phyloP scores from a whole-genome alignment of 805 yeast species.

The Kluyveromyces aestuarii region DNA sequence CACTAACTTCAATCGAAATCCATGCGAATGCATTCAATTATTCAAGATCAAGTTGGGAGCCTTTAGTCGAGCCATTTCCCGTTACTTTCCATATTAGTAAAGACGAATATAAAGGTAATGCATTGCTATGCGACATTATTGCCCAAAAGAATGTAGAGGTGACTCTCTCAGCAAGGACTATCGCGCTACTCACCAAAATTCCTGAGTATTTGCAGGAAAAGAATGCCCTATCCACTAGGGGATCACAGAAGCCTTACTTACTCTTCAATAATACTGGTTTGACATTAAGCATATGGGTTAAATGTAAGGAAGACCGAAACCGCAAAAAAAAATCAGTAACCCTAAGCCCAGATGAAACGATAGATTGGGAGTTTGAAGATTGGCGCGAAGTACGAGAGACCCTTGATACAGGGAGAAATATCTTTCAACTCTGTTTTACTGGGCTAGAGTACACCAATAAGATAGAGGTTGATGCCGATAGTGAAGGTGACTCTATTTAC shows the following conservation, averaged over 20 bases:
- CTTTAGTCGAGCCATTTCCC: constrained; percentile 82
- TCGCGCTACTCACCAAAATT: constrained; percentile 68
- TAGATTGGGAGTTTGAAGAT: constrained; percentile 91
- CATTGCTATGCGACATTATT: constrained; percentile 55
- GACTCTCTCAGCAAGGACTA: constrained; percentile 71
- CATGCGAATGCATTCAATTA: constrained; percentile 75
- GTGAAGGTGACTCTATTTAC: constrained; percentile 77
- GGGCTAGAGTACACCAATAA: constrained; percentile 48
- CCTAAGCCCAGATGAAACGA: constrained; percentile 39
- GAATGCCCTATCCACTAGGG: constrained; percentile 51
- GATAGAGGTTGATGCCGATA: constrained; percentile 52
- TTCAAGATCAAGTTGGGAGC: constrained; percentile 91
- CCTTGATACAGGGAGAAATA: constrained; percentile 52
- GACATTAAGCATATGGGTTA: constrained; percentile 77
- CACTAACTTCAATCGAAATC: constrained; percentile 55
- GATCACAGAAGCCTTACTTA: constrained; percentile 72
- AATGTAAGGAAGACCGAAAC: constrained; percentile 29
- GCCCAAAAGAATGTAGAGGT: constrained; percentile 72
- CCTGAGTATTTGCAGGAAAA: constrained; percentile 48
- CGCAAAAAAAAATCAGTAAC: constrained; percentile 20
- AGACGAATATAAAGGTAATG: constrained; percentile 35
- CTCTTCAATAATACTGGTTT: constrained; percentile 80
- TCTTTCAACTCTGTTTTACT: constrained; percentile 52
- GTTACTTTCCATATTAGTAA: constrained; percentile 61
- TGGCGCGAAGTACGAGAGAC: constrained; percentile 84